phyloP scores from a whole-genome alignment of 768 basidiomycete species.

The Candolleomyces aberdarensis region DNA sequence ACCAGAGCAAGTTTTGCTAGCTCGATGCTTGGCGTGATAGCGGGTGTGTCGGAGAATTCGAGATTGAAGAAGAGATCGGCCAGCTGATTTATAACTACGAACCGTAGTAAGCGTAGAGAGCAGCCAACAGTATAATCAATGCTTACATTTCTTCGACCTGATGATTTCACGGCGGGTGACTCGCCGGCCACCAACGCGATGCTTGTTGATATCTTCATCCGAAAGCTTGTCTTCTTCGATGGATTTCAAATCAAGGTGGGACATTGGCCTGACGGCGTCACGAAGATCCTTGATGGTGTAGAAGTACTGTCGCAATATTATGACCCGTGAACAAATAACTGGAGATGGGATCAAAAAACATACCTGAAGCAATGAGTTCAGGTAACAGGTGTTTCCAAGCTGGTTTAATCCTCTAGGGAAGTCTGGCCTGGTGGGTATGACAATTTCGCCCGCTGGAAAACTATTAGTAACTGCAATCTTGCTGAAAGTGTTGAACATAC shows the following conservation, averaged over 20 bases:
- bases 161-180: slow-evolving; percentile 80
- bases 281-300: slow-evolving; percentile 93
- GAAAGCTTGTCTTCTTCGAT: slow-evolving; percentile 69
- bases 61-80: slow-evolving; percentile 77
- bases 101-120: slow-evolving; percentile 9
- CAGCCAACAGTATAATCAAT: not conserved
- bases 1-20: slow-evolving; percentile 90
- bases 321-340: not conserved
- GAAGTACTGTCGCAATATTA: slow-evolving; percentile 64
- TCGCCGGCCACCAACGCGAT: slow-evolving; percentile 84
- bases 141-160: slow-evolving; percentile 81
- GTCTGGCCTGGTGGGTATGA: slow-evolving; percentile 51
- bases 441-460: slow-evolving; percentile 61
- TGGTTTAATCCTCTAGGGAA: slow-evolving; percentile 86
- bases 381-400: slow-evolving; percentile 84
- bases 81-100: slow-evolving; percentile 76
- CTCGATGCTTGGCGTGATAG: slow-evolving; percentile 82
- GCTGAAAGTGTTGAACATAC: slow-evolving; percentile 44
- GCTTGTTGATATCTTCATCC: slow-evolving; percentile 78
- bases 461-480: slow-evolving; percentile 2
- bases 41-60: slow-evolving; percentile 57
- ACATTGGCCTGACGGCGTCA: slow-evolving; percentile 64
- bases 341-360: slow-evolving; percentile 5
- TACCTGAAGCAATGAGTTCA: slow-evolving; percentile 78
- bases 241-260: slow-evolving; percentile 49